Evolutionary conservation across 257 asterid species (phyloP), one percentile per base, ranked within the genome.

Genomic region (Parsonsia alboflavescens): DNA sequence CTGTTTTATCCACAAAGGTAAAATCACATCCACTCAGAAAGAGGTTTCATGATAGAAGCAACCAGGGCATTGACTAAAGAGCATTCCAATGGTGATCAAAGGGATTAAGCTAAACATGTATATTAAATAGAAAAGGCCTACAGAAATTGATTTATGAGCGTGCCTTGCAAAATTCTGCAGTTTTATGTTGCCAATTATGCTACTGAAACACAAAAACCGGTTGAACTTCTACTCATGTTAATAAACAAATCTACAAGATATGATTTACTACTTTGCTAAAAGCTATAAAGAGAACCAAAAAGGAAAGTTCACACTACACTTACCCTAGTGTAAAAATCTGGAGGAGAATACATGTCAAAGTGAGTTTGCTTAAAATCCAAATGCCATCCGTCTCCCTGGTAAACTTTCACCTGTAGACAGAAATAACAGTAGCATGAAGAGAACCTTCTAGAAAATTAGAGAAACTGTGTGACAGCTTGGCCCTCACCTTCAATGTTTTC

Each of bases 351-450:
- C 69, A 62, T 10, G 72, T 93, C 98, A 26, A 93, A 93, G 89
- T 93, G 98, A 26, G 98, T 93, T 79, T 86, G 96, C 80, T 88
- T 89, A 56, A 93, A 93, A 77, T 90, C 98, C 90, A 89, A 73
- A 79, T 88, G 97, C 98, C 98, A 93, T 67, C 98, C 98, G 74
- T 90, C 97, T 59, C 98, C 98, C 90, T 84, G 86, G 84, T 93
- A 93, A 67, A 90, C 90, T 78, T 85, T 93, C 50, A 90, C 98
- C 97, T 92, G 82, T 77, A 63, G n/a, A 17, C 15, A 33, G 70
- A 64, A 54, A 73, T 13, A 66, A 46, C 1, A 71, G 30, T 61
- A 75, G 69, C 71, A 57, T 79, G 74, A 70, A 30, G 59, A 65
- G 56, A 70, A 61, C 9, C 45, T 16, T 68, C 44, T 49, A 41